Base-by-base conservation (phyloP, 2,329 filamentous ascomycete species). In the Volutella citrinella region DNA sequence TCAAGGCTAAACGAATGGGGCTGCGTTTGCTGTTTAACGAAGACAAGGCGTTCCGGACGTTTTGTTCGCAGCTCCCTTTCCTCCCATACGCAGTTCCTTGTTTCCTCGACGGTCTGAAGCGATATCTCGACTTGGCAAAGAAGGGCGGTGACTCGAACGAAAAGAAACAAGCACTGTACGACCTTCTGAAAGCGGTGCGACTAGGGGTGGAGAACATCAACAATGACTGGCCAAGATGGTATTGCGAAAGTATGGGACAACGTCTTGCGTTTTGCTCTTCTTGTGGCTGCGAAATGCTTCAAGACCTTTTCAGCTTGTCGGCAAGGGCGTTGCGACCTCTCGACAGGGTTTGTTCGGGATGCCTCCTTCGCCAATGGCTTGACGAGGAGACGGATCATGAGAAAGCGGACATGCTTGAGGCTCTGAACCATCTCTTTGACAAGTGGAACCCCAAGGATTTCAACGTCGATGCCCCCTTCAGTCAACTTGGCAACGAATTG, bases 61-160 rank as follows among this genome's bases (percentile, higher is more conserved):
- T 51, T 14, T 32, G 65, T 1, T 42, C 35, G 2, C 40, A 49
- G 11, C 22, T 65, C 0, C 62, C 62, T 1, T 50, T 55, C 15
- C 22, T 49, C 1, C 56, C 60, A 1, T 36, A 57, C 0, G 51
- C 53, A 0, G 46, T 61, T 1, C 46, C 48, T 4, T 35, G 31
- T 0, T 65, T 64, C 14, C 42, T 65, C 1, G 60, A 64, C 27
- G 61, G 51, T 1, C 26, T 64, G 2, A 45, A 57, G 13, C 59
- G 61, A 2, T 54, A 55, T 13, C 29, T 55, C 2, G 46, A 58
- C 7, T 20, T 54, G n/a, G n/a, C n/a, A n/a, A n/a, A n/a, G n/a
- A n/a, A n/a, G n/a, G n/a, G n/a, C n/a, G n/a, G n/a, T n/a, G n/a
- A n/a, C n/a, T n/a, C n/a, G n/a, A n/a, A n/a, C n/a, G n/a, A n/a